Evolutionary conservation across 2,329 filamentous ascomycete genomes (phyloP), one percentile per base, ranked within the genome.

Genomic region (Dactylonectria macrodidyma): DNA sequence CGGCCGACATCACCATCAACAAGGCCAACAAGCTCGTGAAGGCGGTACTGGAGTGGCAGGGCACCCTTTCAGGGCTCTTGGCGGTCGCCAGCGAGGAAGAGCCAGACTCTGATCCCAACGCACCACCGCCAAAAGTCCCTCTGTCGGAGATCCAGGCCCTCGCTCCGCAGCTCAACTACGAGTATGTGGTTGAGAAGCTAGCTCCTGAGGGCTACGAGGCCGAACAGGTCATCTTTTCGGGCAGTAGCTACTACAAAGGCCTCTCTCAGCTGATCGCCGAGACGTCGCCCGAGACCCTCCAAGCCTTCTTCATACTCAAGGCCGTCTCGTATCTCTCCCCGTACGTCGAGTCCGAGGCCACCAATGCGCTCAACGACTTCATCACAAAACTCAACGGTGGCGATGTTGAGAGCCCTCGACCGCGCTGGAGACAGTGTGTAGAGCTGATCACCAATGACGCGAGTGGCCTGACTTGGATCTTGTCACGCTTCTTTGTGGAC

Each of bases 401-500:
- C 1, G 68, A 73, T 8, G 36, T 55, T 0, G 47, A 71, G 24
- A 68, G 55, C 5, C 38, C 10, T 1, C 7, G 16, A 47, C 64
- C 71, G 59, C 71, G 64, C 5, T 73, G 68, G 68, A 51, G 47
- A 2, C 36, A 34, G 5, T 73, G 71, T 1, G 22, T 60, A 3
- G 7, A n/a, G 2, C 16, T 16, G 1, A 34, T 73, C 1, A 5
- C 71, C 3, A 50, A 70, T 10, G n/a, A 57, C 0, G 70, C 68
- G 2, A 63, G 61, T 2, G 41, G 41, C 41, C 78, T 93, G 24
- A 87, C 87, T 2, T 93, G 91, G 91, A 90, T 92, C 56, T 81
- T 93, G 16, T 91, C 90, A 75, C 88, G 90, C 26, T 93, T 93
- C 81, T 94, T 91, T 69, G 85, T 93, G 2, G 87, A 93, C 69